phyloP scores from a whole-genome alignment of 2,329 filamentous ascomycete genomes.

The Pyricularia grisea region DNA sequence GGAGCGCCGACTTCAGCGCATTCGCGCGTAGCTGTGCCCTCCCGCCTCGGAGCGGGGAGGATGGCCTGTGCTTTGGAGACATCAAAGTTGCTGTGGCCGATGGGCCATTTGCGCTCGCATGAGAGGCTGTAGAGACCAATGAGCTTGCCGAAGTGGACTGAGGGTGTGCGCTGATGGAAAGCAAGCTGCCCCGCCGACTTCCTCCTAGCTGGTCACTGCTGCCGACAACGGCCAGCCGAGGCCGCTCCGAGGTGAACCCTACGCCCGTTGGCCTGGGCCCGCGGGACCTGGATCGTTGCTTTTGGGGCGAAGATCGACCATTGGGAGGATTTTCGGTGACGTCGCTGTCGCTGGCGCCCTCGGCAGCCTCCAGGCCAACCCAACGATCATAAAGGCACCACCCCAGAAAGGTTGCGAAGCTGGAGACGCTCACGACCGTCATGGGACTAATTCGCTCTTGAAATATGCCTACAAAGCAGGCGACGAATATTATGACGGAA shows the following conservation, averaged over 20 bases:
- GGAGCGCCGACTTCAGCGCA: slow-evolving; percentile 82
- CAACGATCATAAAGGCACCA: slow-evolving; percentile 91
- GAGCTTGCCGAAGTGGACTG: slow-evolving; percentile 48
- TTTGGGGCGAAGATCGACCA: neutral
- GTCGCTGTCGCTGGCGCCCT: slow-evolving; percentile 31
- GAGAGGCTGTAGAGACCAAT: slow-evolving; percentile 33
- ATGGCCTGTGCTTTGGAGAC: slow-evolving; percentile 20
- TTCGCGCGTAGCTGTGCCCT: slow-evolving; percentile 49
- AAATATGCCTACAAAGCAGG: slow-evolving; percentile 86
- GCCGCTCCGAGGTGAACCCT: slow-evolving; percentile 6
- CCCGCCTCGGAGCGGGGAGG: slow-evolving; percentile 24
- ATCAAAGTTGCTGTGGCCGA: slow-evolving; percentile 16
- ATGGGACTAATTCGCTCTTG: slow-evolving; percentile 81
- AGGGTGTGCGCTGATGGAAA: slow-evolving; percentile 29
- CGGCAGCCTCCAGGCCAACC: slow-evolving; percentile 57
- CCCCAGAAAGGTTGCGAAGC: slow-evolving; percentile 70
- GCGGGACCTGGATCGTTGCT: neutral
- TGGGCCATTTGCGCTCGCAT: slow-evolving; percentile 10
- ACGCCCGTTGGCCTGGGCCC: neutral
- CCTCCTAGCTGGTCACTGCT: slow-evolving; percentile 11
- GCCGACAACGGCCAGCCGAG: slow-evolving; percentile 12
- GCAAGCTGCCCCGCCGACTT: slow-evolving; percentile 11
- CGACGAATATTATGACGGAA: slow-evolving; percentile 88
- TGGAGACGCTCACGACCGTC: slow-evolving; percentile 80
- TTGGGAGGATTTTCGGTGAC: neutral